A percentile compares a stretch with the other conserved stretches of the same genome.
Conservation (phyloP, 148 eudicot genomes). For the Persicaria maculosa region DNA sequence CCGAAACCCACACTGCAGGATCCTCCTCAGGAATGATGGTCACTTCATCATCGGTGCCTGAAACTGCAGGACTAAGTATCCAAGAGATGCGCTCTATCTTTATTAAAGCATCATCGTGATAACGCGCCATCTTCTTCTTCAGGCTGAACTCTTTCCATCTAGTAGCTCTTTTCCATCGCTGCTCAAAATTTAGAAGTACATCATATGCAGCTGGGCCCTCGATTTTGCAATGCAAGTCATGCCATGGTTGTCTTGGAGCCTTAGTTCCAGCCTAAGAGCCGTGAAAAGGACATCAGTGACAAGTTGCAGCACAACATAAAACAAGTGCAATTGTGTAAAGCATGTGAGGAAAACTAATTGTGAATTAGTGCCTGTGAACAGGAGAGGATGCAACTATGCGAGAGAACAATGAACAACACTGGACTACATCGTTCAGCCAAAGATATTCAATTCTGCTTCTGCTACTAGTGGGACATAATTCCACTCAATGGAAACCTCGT, state of each 20-base stretch:
- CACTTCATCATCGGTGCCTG: slow-evolving; percentile 28
- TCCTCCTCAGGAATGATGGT: slow-evolving; percentile 56
- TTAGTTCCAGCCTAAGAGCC: slow-evolving; percentile 61
- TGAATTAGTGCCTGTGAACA: not conserved
- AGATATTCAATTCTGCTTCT: not conserved
- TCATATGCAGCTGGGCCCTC: slow-evolving; percentile 99
- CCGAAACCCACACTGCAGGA: slow-evolving; percentile 51
- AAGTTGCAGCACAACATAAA: not conserved
- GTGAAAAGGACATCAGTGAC: slow-evolving; percentile 7
- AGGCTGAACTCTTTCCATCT: slow-evolving; percentile 79
- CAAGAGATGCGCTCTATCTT: slow-evolving; percentile 97
- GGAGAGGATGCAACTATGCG: not conserved
- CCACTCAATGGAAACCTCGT: not conserved
- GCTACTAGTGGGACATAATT: not conserved
- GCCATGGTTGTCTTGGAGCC: slow-evolving; percentile 99
- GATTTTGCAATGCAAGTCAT: slow-evolving; percentile 83
- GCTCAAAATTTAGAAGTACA: slow-evolving; percentile 90
- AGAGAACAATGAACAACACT: not conserved
- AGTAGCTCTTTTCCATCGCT: slow-evolving; percentile 88
- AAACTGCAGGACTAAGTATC: slow-evolving; percentile 70
- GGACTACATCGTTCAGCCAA: slow-evolving; percentile 3
- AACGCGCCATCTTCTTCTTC: slow-evolving; percentile 53
- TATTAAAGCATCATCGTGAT: slow-evolving; percentile 88
- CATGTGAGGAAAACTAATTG: not conserved
- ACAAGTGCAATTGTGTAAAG: not conserved